Evolutionary conservation across 345 rosid species (phyloP), one percentile per base, ranked within the genome.

Genomic region (Rhodamnia rubescens): DNA sequence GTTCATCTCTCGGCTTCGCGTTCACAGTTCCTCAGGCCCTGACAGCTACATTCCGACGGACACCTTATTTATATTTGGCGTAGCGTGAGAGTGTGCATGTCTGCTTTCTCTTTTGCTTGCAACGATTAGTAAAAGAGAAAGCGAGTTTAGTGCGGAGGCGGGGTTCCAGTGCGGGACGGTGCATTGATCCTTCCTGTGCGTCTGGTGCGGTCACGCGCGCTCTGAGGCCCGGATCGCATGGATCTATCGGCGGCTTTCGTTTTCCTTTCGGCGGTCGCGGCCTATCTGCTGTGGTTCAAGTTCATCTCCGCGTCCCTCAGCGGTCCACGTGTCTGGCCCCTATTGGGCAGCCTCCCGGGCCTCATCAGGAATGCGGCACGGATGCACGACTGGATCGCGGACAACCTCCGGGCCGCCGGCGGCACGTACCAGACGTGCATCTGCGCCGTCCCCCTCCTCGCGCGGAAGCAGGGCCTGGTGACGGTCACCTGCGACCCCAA

Each of bases 261-360:
- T 83, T 29, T 91, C 56, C 21, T 88, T 12, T 78, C 89, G 53
- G 91, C 88, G 15, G 26, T 86, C 14, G 88, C 49, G 75, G 90
- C 89, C 32, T 91, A 91, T 54, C 81, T 85, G 9, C 8, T 90
- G 2, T 91, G 93, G 93, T 89, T 86, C 88, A 90, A 81, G 80
- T 26, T 87, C 86, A 49, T 87, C 50, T 61, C 91, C 16, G 81
- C 88, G 85, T 78, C 90, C 26, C 53, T 90, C 42, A 78, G 22
- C 6, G 93, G 93, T 78, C 93, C 93, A n/a, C 89, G 91, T 52
- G 91, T 85, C 9, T 91, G 92, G 93, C 93, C 93, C 20, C n/a
- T 91, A 27, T 42, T 91, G 55, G 93, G 93, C 20, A 89, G 92
- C 78, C 87, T 91, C 36, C 92, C 93, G 2, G 85, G 84, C 26